Base-by-base conservation (phyloP, 2,329 filamentous ascomycete genomes). In the Diaporthe aspalathi region DNA sequence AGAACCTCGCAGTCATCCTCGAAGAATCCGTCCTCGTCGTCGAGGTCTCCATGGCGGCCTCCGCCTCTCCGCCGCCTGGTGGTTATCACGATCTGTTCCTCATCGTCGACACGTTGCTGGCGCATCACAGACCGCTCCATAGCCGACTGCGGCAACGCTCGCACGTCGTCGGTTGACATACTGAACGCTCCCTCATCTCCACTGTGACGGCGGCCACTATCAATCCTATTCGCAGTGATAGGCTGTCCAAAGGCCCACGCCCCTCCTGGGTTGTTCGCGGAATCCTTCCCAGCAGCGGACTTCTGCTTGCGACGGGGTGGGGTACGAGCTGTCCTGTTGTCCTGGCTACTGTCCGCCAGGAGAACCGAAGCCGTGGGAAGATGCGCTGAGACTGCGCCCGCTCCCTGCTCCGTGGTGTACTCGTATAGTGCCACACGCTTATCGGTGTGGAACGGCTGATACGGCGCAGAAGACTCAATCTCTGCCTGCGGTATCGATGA, bases 401-500 rank as follows among this genome's bases (percentile, higher is more conserved):
- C 32, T 40, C 62, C 49, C 53, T 63, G 54, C 17, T 70, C 67
- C 6, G 35, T 74, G 45, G 78, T 81, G 78, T 92, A 93, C 52
- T 94, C 88, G 75, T 91, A 93, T 35, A 98, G 85, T n/a, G 87
- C 89, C 54, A 98, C 93, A 3, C 95, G 90, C 68, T 90, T 89
- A 78, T 98, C 95, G 0, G 95, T 96, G 79, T 98, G 95, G 83
- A 98, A 98, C 1, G 96, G 95, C 77, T 97, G 95, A 77, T 97
- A 98, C 2, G 95, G 94, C 5, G 95, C 93, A 78, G 95, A 98
- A 1, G 95, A 97, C 79, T 99, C 96, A 74, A 97, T 97, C 83
- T 98, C 95, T 7, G 94, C 94, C 74, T 91, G 89, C 0, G 90
- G 90, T 70, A 89, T 95, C 79, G 83, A 92, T 79, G 83, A 93